Evolutionary conservation across 495 filamentous ascomycete genomes (phyloP).

Genomic region (Neurospora sp.): DNA sequence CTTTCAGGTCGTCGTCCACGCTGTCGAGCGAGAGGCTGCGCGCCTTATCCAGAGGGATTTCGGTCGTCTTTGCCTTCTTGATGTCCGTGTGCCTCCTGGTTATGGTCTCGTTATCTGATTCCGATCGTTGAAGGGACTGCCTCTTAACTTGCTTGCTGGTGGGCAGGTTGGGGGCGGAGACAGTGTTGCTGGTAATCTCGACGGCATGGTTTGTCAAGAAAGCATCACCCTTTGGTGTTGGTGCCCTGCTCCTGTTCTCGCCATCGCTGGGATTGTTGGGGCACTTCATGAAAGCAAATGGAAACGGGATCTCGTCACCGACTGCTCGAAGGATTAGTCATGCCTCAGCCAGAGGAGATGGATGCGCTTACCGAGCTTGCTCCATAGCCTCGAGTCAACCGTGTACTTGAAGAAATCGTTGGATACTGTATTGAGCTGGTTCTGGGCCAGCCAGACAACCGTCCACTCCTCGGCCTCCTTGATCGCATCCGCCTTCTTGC

Average conservation of each 20-base stretch:
- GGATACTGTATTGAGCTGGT: conserved; percentile 11
- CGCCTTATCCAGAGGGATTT: conserved; percentile 1
- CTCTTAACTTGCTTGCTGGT: background rate
- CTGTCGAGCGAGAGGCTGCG: conserved; percentile 14
- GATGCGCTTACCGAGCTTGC: conserved; percentile 9
- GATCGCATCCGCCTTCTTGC: conserved; percentile 19
- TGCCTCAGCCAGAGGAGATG: background rate
- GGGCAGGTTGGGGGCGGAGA: background rate
- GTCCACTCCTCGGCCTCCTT: conserved; percentile 23
- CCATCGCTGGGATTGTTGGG: background rate
- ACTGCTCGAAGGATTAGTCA: conserved; percentile 10
- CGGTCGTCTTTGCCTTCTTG: background rate
- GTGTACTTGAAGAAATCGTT: conserved; percentile 24
- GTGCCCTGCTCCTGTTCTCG: background rate
- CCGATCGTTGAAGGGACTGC: background rate
- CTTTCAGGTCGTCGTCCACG: conserved; percentile 12
- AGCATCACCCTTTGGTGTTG: conserved; percentile 3
- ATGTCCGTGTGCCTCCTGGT: background rate
- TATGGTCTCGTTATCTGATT: background rate
- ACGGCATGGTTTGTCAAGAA: background rate
- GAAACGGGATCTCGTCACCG: conserved; percentile 15
- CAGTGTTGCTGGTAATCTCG: background rate
- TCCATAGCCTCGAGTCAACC: conserved; percentile 19
- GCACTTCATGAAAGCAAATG: conserved; percentile 20
- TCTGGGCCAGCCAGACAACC: conserved; percentile 14